Base-by-base conservation (phyloP, 2,329 filamentous ascomycete genomes). In the Pyrenophora teres region DNA sequence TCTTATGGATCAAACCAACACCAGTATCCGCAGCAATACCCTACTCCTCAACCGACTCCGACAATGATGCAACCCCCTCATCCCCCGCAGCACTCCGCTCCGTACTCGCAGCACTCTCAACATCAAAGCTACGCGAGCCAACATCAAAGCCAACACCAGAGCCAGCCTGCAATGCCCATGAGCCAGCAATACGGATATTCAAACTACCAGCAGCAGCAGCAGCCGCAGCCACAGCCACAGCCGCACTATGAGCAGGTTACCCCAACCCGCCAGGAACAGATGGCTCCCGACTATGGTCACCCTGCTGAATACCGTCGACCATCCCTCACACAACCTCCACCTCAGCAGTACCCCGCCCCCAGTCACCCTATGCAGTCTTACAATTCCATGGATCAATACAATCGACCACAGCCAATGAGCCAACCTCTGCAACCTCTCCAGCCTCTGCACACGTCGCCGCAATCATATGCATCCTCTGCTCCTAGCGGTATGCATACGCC, bases 151-250 rank as follows among this genome's bases (percentile, higher is more conserved):
- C 71, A 65, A 40, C 61, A 59, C 43, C 62, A 53, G 15, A 23
- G 35, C 16, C 50, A 53, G 36, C 50, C 50, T 30, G n/a, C 53
- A 49, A 74, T 74, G 66, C 66, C 68, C 27, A 72, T 74, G 59
- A 68, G 67, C 40, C 69, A 73, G 54, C 70, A 74, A 39, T 77
- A 79, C 53, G 68, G 64, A 32, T 78, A 78, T 56, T 72, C 65
- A 47, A 68, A 54, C 55, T 74, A 74, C 52, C 66, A 69, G 44
- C 60, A 62, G 49, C 42, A 35, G 9, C 40, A 19, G 12, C 40
- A 41, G 7, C 40, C 30, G 9, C 15, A 31, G 15, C 15, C 15
- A 13, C 40, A 33, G 8, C 40, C 23, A n/a, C 56, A 59, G 50
- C 60, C 68, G 5, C 75, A 74, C 38, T 77, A 76, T 55, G 74